Conservation (phyloP, 164 flowering plant genomes). For the Akebia trifoliata region DNA sequence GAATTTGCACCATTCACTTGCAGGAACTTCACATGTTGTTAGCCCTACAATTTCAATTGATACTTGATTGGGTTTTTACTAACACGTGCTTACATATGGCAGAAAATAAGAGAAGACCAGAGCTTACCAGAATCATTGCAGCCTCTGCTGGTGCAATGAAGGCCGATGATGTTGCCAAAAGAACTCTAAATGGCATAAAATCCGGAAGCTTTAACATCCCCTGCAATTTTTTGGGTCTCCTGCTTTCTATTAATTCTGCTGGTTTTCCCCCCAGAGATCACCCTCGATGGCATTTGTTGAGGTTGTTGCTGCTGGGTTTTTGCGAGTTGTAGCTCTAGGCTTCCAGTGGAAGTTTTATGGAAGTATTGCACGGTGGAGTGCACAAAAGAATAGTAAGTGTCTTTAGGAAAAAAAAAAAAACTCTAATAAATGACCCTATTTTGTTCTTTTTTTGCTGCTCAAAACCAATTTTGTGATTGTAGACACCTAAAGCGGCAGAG, state of each 20-base stretch:
- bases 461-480: background rate
- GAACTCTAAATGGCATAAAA: conserved; percentile 65
- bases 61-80: background rate
- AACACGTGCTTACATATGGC: conserved; percentile 19
- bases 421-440: conserved; percentile 1
- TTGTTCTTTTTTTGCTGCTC: conserved; percentile 2
- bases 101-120: conserved; percentile 64
- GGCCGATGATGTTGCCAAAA: conserved; percentile 80
- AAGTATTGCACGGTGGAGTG: conserved; percentile 59
- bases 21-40: background rate
- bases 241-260: conserved; percentile 69
- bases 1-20: too few species aligned
- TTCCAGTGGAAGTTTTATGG: conserved; percentile 80
- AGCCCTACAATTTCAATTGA: background rate
- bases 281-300: conserved; percentile 66
- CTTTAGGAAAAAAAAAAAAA: conserved; percentile 4
- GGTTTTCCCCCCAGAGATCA: conserved; percentile 90
- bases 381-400: conserved; percentile 36
- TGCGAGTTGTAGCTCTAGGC: conserved; percentile 53
- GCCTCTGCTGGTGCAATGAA: conserved; percentile 70
- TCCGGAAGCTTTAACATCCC: conserved; percentile 59
- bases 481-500: background rate
- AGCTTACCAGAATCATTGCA: conserved; percentile 61
- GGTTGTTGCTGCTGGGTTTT: conserved; percentile 52
- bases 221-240: conserved; percentile 72